Evolutionary conservation across 2,329 filamentous ascomycete species (phyloP), one percentile per base, ranked within the genome.

Genomic region (Claviceps sp.): DNA sequence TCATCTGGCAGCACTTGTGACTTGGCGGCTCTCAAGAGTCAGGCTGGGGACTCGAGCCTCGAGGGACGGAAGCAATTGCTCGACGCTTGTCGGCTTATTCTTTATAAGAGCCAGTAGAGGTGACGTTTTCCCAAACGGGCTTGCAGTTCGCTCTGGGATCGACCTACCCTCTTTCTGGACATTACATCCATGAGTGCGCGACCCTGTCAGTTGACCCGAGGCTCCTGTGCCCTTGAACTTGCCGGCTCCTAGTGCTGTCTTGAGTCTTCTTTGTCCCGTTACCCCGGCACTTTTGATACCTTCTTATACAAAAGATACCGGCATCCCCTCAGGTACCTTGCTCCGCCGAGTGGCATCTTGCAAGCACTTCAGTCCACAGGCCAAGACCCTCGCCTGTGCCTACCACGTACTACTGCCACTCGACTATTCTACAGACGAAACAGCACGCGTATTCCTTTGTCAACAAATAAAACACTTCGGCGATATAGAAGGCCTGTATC

Each of bases 81-180:
- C 45, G 36, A 45, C 45, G 26, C 26, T 43, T 23, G 34, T 38
- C 47, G 52, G 37, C 42, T 34, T 52, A 37, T 50, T 52, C 42
- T 44, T 26, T 1, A 11, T 29, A 37, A 43, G 48, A 53, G 22
- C 23, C 46, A 37, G 47, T 23, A 29, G 42, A 29, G 26, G 43
- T 54, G 50, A 54, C 43, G 26, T 50, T 34, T 38, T 49, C 29
- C 54, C 52, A 47, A 37, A 29, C 45, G 47, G 54, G 47, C 39
- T 46, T 48, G 51, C 50, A 51, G 47, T 38, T 55, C 36, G 53
- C 56, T 56, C 57, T 58, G 55, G 58, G 52, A 55, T 54, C 57
- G 55, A 58, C 36, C 50, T 58, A 58, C 68, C 62, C 66, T 65
- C 61, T 60, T 66, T 68, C 62, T 61, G 68, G 67, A 58, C 55